phyloP scores from a whole-genome alignment of 495 filamentous ascomycete species.

The Friedmanniomyces simplex region DNA sequence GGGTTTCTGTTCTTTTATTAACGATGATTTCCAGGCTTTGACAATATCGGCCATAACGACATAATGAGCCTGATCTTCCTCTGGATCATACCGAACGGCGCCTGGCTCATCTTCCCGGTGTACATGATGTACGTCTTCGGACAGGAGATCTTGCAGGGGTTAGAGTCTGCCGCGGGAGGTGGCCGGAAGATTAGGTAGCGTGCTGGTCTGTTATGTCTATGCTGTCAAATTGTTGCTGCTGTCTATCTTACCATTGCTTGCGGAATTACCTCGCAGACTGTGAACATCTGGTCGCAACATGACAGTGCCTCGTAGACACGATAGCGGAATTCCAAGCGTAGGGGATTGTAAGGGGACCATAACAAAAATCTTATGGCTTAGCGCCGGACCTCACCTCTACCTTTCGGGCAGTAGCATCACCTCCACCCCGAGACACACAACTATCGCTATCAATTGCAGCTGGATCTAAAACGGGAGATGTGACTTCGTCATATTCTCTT shows the following conservation, averaged over 20 bases:
- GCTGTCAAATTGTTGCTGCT: no score
- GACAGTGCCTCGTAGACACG: no score
- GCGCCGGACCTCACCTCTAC: no score
- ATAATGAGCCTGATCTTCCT: conserved; percentile 45
- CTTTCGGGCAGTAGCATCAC: neutral
- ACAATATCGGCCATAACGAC: conserved; percentile 69
- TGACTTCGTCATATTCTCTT: neutral
- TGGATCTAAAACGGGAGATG: neutral
- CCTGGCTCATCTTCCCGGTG: conserved; percentile 64
- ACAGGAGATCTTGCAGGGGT: conserved; percentile 55
- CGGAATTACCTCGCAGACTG: no score
- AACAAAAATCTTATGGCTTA: no score
- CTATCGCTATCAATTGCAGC: neutral
- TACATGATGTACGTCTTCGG: conserved; percentile 63
- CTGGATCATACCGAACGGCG: conserved; percentile 74
- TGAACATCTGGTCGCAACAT: no score
- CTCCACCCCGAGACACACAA: neutral
- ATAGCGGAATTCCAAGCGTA: no score
- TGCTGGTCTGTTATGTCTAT: no score
- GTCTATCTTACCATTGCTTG: no score
- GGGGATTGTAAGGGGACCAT: no score
- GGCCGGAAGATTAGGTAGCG: neutral
- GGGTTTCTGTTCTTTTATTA: neutral
- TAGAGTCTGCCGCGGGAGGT: conserved; percentile 36
- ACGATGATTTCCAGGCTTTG: conserved; percentile 37